A percentile compares a stretch with the other conserved stretches of the same genome.
phyloP scores from a whole-genome alignment of 495 filamentous ascomycete species.

The Neurospora pannonica region DNA sequence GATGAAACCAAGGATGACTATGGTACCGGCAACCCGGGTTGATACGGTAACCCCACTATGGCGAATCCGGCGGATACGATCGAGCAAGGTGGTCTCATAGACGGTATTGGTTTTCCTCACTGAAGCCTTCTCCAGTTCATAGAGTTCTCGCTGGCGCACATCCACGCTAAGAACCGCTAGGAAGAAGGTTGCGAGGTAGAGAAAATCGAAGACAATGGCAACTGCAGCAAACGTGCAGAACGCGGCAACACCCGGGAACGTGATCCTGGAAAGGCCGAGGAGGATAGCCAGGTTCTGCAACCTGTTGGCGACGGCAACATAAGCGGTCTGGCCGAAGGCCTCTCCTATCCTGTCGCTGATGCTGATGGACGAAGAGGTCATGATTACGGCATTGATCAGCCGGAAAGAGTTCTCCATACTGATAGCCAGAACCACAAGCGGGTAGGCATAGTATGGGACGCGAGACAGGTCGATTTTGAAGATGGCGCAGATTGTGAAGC shows the following conservation, averaged over 20 bases:
- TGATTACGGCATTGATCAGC: slow-evolving; percentile 60
- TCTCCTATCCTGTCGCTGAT: slow-evolving; percentile 52
- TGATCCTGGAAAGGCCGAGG: slow-evolving; percentile 44
- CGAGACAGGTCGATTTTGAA: slow-evolving; percentile 52
- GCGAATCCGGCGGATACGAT: slow-evolving; percentile 37
- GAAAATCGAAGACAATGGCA: slow-evolving; percentile 58
- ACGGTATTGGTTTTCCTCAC: slow-evolving; percentile 20
- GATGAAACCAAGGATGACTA: slow-evolving; percentile 52
- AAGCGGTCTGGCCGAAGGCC: slow-evolving; percentile 59
- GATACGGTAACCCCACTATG: slow-evolving; percentile 43
- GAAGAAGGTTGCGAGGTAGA: slow-evolving; percentile 64
- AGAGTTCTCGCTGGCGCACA: slow-evolving; percentile 57
- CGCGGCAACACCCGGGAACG: slow-evolving; percentile 51
- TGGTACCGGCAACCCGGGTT: slow-evolving; percentile 51
- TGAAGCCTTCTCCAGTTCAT: slow-evolving; percentile 37
- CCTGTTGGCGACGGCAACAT: slow-evolving; percentile 50
- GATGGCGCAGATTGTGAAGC: slow-evolving; percentile 53
- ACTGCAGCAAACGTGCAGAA: slow-evolving; percentile 64
- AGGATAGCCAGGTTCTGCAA: slow-evolving; percentile 52
- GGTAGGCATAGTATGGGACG: slow-evolving; percentile 53
- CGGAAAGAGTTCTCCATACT: slow-evolving; percentile 66
- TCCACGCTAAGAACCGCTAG: slow-evolving; percentile 65
- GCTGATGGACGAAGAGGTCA: slow-evolving; percentile 51
- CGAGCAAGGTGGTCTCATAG: slow-evolving; percentile 37
- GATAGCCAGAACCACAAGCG: slow-evolving; percentile 58